Conservation (phyloP, 1,139 yeast genomes). For the Protomyces inouyei region DNA sequence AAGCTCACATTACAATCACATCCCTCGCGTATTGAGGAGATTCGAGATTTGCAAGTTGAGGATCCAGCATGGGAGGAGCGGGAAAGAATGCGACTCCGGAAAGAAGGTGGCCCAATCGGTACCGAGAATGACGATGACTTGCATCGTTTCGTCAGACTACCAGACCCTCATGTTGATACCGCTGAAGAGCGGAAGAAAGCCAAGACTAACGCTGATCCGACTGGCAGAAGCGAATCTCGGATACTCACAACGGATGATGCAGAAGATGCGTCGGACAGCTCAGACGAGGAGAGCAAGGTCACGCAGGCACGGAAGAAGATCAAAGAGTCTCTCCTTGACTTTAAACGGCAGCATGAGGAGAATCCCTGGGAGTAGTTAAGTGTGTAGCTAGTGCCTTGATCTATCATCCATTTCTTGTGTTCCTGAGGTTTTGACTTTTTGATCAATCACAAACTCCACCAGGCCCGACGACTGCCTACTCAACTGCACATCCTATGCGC, state of each 20-base stretch:
- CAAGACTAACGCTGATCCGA: not conserved
- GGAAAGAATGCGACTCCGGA: conserved; percentile 18
- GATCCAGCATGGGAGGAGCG: conserved; percentile 26
- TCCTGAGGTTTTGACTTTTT: no score
- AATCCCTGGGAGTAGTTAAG: not conserved
- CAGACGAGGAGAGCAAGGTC: not conserved
- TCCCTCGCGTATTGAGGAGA: conserved; percentile 17
- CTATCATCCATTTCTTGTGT: no score
- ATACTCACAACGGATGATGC: not conserved
- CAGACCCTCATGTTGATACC: not conserved
- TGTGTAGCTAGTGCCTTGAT: not conserved
- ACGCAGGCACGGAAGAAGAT: not conserved
- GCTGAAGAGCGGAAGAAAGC: not conserved
- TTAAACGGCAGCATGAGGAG: not conserved
- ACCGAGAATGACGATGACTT: conserved; percentile 12
- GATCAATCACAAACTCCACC: no score
- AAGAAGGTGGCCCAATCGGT: conserved; percentile 17
- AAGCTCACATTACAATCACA: conserved; percentile 12
- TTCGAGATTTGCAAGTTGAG: conserved; percentile 15
- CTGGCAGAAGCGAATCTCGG: not conserved
- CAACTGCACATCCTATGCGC: not conserved
- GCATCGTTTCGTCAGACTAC: conserved; percentile 15
- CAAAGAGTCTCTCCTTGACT: not conserved
- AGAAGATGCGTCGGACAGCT: not conserved
- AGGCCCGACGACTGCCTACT: no score